phyloP scores from a whole-genome alignment of 2,329 filamentous ascomycete species.

The Colletotrichum cordylinicola region DNA sequence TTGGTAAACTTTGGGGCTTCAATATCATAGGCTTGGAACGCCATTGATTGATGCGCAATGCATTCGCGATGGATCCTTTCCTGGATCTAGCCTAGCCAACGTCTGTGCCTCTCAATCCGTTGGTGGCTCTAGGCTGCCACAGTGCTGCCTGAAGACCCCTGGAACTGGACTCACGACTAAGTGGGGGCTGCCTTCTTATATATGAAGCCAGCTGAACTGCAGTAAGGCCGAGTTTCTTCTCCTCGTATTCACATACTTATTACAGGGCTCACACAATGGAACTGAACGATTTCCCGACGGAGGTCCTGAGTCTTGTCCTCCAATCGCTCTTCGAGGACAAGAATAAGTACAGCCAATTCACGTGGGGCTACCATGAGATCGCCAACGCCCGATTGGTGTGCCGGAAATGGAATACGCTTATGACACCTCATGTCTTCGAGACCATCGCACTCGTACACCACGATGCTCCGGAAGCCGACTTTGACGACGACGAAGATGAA shows the following conservation, averaged over 20 bases:
- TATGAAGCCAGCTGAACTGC: neutral
- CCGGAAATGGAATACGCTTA: conserved; percentile 20
- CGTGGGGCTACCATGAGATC: neutral
- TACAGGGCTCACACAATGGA: neutral
- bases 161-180: neutral
- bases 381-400: conserved; percentile 24
- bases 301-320: neutral
- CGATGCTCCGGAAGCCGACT: neutral
- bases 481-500: neutral
- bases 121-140: neutral
- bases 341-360: neutral
- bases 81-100: neutral
- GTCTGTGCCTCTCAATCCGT: neutral
- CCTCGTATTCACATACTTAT: no score
- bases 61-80: neutral
- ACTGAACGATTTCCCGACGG: neutral
- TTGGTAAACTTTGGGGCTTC: neutral
- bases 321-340: neutral
- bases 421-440: conserved; percentile 12
- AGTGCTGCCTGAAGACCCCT: neutral
- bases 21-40: fast-evolving
- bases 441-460: neutral
- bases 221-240: neutral
- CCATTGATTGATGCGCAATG: neutral
- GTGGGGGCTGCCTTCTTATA: neutral